These are phyloP conservation scores for Erodium chrysanthum DNA, from an alignment of 441 rosid species.

Conservation along the genomic window DNA sequence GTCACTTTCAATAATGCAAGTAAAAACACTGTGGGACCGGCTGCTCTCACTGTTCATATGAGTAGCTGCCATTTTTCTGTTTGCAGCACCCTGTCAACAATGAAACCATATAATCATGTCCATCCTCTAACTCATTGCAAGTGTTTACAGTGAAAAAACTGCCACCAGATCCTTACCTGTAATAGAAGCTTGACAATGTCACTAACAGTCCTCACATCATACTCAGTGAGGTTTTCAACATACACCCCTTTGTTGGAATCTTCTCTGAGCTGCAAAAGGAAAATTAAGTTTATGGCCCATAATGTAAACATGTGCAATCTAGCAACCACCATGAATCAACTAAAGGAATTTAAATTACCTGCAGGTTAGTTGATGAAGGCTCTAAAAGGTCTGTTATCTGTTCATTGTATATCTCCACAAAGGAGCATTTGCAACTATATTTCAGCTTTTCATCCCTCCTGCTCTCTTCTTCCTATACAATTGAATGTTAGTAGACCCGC, in stretches of 20 bases:
- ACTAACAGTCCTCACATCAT: conserved; percentile 66
- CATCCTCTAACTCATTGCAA: neutral
- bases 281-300: conserved; percentile 9
- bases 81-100: conserved; percentile 64
- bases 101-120: conserved; percentile 11
- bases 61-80: conserved; percentile 91
- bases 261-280: conserved; percentile 61
- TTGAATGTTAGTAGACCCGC: neutral
- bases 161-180: conserved; percentile 40
- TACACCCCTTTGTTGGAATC: conserved; percentile 79
- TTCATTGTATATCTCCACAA: conserved; percentile 90
- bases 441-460: conserved; percentile 78
- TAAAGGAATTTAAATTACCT: conserved; percentile 31
- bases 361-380: conserved; percentile 76
- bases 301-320: neutral
- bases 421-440: conserved; percentile 92
- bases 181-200: conserved; percentile 72
- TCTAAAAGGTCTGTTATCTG: conserved; percentile 92
- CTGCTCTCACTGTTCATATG: conserved; percentile 98
- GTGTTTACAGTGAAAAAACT: neutral
- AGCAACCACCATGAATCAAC: neutral
- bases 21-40: conserved; percentile 92
- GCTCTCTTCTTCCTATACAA: conserved; percentile 85
- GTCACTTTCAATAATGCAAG: conserved; percentile 89
- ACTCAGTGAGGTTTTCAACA: conserved; percentile 92